Percentiles rank a stretch among this genome's conserved stretches.
Conservation (phyloP, 495 filamentous ascomycete species). For the Neurospora sp. region DNA sequence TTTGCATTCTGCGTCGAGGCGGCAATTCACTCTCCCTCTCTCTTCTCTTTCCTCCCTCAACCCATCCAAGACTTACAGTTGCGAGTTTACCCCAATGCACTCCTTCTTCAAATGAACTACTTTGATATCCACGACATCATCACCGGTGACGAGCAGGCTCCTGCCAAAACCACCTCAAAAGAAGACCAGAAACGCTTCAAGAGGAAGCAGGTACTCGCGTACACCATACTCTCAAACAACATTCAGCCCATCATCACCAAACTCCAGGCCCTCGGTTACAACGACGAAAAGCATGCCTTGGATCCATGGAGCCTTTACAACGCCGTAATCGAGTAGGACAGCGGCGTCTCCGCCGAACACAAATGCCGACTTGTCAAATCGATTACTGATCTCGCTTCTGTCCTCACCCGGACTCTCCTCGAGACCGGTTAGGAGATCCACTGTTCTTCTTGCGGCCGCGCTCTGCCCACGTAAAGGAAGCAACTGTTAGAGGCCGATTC, state of each 20-base stretch:
- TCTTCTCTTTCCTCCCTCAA: no score
- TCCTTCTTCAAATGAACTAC: neutral
- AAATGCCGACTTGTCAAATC: neutral
- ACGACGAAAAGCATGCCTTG: neutral
- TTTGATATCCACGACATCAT: neutral
- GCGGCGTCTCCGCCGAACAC: neutral
- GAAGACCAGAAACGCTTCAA: neutral
- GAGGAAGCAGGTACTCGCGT: neutral
- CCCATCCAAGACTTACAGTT: no score
- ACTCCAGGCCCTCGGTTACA: neutral
- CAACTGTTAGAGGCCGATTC: no score
- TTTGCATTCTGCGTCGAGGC: no score
- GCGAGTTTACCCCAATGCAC: neutral
- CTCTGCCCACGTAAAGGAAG: no score
- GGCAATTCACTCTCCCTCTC: no score
- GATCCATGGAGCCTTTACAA: neutral
- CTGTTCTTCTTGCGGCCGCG: no score
- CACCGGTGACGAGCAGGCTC: neutral
- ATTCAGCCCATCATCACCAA: neutral
- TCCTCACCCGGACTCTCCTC: no score
- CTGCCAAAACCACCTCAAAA: neutral
- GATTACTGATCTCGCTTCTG: no score
- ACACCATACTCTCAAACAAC: neutral
- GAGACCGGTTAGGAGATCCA: no score
- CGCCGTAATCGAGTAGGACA: neutral